Evolutionary conservation across 2,329 filamentous ascomycete genomes (phyloP).

Genomic region (Hymenoscyphus salicellus): DNA sequence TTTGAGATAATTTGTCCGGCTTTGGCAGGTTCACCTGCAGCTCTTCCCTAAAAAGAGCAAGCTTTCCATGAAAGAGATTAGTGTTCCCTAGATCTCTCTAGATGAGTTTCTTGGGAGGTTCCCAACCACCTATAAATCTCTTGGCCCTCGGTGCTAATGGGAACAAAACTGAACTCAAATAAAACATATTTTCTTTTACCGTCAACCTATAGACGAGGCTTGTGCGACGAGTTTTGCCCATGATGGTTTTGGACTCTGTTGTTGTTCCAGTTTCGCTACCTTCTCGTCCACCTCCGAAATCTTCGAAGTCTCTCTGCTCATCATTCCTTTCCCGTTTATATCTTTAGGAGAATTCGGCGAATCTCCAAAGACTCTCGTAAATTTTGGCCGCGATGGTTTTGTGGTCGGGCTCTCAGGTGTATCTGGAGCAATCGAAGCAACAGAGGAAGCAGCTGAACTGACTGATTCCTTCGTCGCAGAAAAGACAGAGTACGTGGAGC

Average conservation of each 20-base stretch:
- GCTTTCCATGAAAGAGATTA: no score
- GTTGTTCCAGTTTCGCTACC: not conserved
- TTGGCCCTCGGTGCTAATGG: not conserved
- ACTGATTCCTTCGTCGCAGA: slow-evolving; percentile 20
- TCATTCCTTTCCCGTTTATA: not conserved
- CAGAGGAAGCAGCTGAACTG: slow-evolving; percentile 19
- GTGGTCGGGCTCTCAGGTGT: not conserved
- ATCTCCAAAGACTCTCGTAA: not conserved
- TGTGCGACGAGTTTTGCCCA: not conserved
- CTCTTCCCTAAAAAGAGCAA: no score
- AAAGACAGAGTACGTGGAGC: slow-evolving; percentile 23
- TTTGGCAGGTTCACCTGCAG: no score
- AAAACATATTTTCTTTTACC: not conserved
- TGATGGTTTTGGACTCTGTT: not conserved
- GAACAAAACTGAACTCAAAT: not conserved
- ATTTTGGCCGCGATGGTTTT: not conserved
- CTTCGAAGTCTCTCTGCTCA: not conserved
- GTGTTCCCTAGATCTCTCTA: no score
- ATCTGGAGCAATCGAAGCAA: not conserved
- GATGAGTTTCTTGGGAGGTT: no score
- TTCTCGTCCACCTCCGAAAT: not conserved
- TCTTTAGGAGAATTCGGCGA: not conserved
- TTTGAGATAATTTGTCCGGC: no score
- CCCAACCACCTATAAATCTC: not conserved
- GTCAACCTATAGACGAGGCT: not conserved